Percentiles rank a stretch among this genome's conserved stretches.
These are phyloP conservation scores for Agastache rugosa DNA, from an alignment of 257 asterid species.

Conservation along the genomic window DNA sequence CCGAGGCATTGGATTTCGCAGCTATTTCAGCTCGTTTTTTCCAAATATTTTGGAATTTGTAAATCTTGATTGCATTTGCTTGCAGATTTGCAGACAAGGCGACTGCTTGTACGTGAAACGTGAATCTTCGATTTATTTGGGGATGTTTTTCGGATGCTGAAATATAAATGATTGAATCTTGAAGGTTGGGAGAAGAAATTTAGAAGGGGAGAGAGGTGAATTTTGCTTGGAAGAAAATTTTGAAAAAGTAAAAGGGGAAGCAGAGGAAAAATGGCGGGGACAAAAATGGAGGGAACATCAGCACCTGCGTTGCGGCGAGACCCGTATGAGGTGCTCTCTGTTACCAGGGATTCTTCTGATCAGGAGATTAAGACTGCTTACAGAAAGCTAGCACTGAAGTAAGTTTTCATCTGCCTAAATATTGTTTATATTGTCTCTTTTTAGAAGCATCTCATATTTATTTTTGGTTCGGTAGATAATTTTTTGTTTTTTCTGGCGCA, in stretches of 20 bases:
- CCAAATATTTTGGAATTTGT: conserved; percentile 33
- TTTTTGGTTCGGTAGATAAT: neutral
- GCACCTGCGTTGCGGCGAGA: conserved; percentile 81
- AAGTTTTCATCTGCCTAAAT: conserved; percentile 26
- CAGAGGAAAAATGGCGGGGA: conserved; percentile 54
- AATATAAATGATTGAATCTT: conserved; percentile 9
- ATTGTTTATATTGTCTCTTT: too few species aligned
- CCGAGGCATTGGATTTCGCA: conserved; percentile 43
- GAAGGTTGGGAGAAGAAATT: neutral
- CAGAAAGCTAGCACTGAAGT: conserved; percentile 98
- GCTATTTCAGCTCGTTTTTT: conserved; percentile 38
- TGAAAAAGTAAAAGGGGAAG: conserved; percentile 18
- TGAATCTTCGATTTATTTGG: conserved; percentile 17
- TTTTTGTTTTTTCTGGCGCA: neutral
- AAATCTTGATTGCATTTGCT: conserved; percentile 37
- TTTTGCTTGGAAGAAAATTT: neutral
- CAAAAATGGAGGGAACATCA: conserved; percentile 78
- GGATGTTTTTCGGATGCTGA: conserved; percentile 39
- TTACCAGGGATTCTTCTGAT: conserved; percentile 86
- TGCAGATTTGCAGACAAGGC: conserved; percentile 54
- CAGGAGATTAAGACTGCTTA: conserved; percentile 98
- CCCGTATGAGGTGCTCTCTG: conserved; percentile 94
- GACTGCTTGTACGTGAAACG: conserved; percentile 30
- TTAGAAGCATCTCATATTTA: neutral
- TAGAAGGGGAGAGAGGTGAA: conserved; percentile 10